A percentile compares a stretch with the other conserved stretches of the same genome.
These are phyloP conservation scores for Aureobasidium sp. DNA, from an alignment of 2,329 filamentous ascomycete species.

Conservation along the genomic window DNA sequence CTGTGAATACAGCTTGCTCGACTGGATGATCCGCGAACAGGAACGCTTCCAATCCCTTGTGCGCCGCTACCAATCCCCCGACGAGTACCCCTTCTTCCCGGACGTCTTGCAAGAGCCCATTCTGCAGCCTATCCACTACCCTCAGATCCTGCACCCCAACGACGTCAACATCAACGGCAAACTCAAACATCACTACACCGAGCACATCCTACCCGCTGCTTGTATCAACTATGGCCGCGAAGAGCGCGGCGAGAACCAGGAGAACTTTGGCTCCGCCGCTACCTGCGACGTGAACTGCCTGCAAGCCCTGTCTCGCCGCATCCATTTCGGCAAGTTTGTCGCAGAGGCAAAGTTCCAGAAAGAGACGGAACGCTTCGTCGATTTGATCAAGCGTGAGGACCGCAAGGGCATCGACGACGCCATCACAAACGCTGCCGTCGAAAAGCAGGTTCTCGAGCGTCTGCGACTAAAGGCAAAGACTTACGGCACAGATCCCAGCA, in stretches of 20 bases:
- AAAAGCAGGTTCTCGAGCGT: conserved; percentile 83
- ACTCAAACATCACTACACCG: conserved; percentile 79
- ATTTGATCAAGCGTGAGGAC: conserved; percentile 74
- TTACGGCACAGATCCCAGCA: conserved; percentile 83
- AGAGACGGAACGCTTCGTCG: conserved; percentile 72
- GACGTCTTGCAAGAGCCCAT: conserved; percentile 71
- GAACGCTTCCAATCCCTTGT: conserved; percentile 88
- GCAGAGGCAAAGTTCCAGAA: conserved; percentile 90
- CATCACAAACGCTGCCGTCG: conserved; percentile 84
- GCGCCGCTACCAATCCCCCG: conserved; percentile 88
- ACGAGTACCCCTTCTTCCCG: conserved; percentile 97
- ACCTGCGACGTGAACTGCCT: conserved; percentile 86
- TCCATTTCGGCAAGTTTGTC: conserved; percentile 98
- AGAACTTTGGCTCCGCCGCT: conserved; percentile 91
- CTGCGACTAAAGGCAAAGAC: conserved; percentile 83
- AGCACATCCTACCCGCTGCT: conserved; percentile 73
- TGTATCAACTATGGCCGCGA: conserved; percentile 70
- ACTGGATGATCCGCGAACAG: conserved; percentile 88
- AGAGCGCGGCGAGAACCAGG: conserved; percentile 76
- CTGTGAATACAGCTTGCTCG: conserved; percentile 71
- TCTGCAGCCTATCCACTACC: conserved; percentile 82
- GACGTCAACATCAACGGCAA: conserved; percentile 81
- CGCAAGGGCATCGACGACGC: conserved; percentile 75
- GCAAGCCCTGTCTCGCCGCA: conserved; percentile 80
- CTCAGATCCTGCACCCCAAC: conserved; percentile 79